These are phyloP conservation scores for Phaseolus lunatus DNA, from an alignment of 306 rosid species.

Conservation along the genomic window DNA sequence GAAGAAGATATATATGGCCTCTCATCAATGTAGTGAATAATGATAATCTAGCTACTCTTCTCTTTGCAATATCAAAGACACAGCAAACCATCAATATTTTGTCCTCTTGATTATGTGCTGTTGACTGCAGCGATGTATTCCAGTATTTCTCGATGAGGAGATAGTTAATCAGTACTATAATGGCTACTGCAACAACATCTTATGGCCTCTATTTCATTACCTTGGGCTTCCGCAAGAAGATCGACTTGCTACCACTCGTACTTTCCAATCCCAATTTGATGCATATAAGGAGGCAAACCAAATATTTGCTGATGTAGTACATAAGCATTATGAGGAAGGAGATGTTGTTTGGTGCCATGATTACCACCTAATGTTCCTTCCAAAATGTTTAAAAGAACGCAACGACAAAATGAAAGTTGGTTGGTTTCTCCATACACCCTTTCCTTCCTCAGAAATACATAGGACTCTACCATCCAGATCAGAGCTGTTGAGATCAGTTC, in stretches of 20 bases:
- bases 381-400: constrained; percentile 82
- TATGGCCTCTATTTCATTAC: constrained; percentile 98
- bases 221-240: constrained; percentile 98
- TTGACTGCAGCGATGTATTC: constrained; percentile 85
- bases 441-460: constrained; percentile 98
- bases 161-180: constrained; percentile 93
- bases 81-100: constrained; percentile 4
- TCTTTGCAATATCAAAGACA: background rate
- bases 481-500: constrained; percentile 88
- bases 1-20: background rate
- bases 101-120: constrained; percentile 20
- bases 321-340: constrained; percentile 84
- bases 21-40: constrained; percentile 11
- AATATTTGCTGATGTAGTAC: constrained; percentile 94
- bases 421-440: constrained; percentile 99
- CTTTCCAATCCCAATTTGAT: constrained; percentile 94
- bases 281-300: constrained; percentile 94
- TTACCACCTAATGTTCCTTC: constrained; percentile 97
- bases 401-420: constrained; percentile 90
- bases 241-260: constrained; percentile 91
- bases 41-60: constrained; percentile 18
- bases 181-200: constrained; percentile 96
- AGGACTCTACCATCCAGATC: constrained; percentile 90
- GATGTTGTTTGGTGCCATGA: constrained; percentile 98
- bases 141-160: constrained; percentile 93